phyloP scores from a whole-genome alignment of 1,284 basidiomycete species.

The Ustilago crameri region DNA sequence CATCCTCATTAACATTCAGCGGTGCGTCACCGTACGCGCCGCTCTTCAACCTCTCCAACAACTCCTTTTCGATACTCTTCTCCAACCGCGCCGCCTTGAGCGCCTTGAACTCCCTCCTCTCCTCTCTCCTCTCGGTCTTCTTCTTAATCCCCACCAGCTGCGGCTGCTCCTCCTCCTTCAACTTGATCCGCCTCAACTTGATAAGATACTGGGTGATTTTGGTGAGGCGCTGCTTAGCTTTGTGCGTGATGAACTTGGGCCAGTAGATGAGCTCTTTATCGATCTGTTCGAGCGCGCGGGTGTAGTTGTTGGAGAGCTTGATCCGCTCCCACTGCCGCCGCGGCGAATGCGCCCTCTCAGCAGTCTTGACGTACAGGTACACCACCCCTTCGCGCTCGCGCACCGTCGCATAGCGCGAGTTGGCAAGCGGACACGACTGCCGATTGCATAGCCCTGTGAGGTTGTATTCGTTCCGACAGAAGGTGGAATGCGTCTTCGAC shows the following conservation, averaged over 20 bases:
- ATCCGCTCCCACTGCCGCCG: slow-evolving; percentile 97
- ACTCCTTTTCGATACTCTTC: slow-evolving; percentile 93
- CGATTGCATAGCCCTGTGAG: slow-evolving; percentile 96
- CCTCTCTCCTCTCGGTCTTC: slow-evolving; percentile 94
- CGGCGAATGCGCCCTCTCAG: slow-evolving; percentile 94
- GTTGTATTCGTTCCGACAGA: slow-evolving; percentile 99
- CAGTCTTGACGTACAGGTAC: slow-evolving; percentile 98
- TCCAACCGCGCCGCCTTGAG: slow-evolving; percentile 86
- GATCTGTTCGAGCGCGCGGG: slow-evolving; percentile 81
- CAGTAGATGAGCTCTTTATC: slow-evolving; percentile 95
- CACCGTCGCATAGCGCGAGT: slow-evolving; percentile 95
- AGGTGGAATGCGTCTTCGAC: slow-evolving; percentile 73
- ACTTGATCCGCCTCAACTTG: slow-evolving; percentile 90
- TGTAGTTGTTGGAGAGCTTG: slow-evolving; percentile 91
- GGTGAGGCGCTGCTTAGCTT: slow-evolving; percentile 98
- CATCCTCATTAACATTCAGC: slow-evolving; percentile 96
- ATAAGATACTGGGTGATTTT: slow-evolving; percentile 99
- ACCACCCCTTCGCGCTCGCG: slow-evolving; percentile 91
- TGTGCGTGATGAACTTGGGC: slow-evolving; percentile 97
- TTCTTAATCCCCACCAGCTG: slow-evolving; percentile 95
- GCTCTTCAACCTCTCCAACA: slow-evolving; percentile 91
- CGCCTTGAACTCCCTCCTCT: slow-evolving; percentile 92
- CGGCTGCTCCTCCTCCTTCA: slow-evolving; percentile 81
- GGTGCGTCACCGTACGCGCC: slow-evolving; percentile 98
- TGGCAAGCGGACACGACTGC: slow-evolving; percentile 95